These are phyloP conservation scores for Silene coronaria DNA, from an alignment of 179 eudicot species.

Conservation along the genomic window DNA sequence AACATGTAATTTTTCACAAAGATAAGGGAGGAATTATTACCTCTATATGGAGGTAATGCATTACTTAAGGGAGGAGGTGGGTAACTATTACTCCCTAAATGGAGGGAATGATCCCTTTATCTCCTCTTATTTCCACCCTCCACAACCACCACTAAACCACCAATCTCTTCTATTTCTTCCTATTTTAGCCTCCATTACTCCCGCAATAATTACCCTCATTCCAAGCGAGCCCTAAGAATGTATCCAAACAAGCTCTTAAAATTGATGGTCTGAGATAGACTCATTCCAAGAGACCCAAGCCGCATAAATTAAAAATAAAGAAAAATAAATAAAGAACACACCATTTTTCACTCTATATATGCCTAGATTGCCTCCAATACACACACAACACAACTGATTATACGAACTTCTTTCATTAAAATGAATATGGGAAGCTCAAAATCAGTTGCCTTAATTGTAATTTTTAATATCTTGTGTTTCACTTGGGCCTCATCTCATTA, in stretches of 20 bases:
- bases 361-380: neutral
- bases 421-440: conserved; percentile 20
- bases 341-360: conserved; percentile 14
- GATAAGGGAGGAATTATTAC: too few relatives aligned
- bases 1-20: too few relatives aligned
- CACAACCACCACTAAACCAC: too few relatives aligned
- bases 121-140: too few relatives aligned
- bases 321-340: neutral
- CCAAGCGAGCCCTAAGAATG: too few relatives aligned
- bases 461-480: conserved; percentile 34
- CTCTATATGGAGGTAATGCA: too few relatives aligned
- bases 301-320: neutral
- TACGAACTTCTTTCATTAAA: neutral
- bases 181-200: too few relatives aligned
- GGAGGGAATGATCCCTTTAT: too few relatives aligned
- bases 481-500: conserved; percentile 32
- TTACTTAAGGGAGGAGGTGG: too few relatives aligned
- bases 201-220: too few relatives aligned
- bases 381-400: neutral
- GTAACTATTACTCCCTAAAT: too few relatives aligned
- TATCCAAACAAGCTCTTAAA: neutral
- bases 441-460: conserved; percentile 23
- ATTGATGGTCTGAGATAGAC: neutral
- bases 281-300: neutral
- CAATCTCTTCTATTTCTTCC: too few relatives aligned